Conservation (phyloP, 2,329 filamentous ascomycete genomes). For the Madurella fahalii region DNA sequence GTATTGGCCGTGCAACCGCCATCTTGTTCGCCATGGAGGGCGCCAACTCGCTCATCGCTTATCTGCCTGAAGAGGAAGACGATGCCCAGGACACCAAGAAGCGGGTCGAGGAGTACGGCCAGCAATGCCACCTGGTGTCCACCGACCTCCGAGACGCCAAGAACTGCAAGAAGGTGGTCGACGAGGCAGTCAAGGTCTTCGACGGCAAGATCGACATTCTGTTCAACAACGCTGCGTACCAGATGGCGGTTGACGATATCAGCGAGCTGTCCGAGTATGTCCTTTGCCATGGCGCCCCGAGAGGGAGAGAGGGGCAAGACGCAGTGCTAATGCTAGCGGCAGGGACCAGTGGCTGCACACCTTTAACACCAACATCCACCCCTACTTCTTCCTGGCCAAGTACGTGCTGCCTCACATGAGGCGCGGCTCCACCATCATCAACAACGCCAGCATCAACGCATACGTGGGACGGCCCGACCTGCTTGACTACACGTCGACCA, state of each 20-base stretch:
- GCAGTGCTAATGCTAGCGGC: not conserved
- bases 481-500: conserved; percentile 77
- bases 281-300: not conserved
- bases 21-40: conserved; percentile 79
- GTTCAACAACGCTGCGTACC: conserved; percentile 70
- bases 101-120: conserved; percentile 62
- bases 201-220: conserved; percentile 66
- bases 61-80: conserved; percentile 69
- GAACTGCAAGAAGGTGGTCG: conserved; percentile 66
- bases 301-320: too few relatives aligned
- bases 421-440: conserved; percentile 73
- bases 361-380: conserved; percentile 80
- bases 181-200: conserved; percentile 61
- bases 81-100: conserved; percentile 73
- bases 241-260: conserved; percentile 71
- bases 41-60: conserved; percentile 67
- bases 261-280: conserved; percentile 63
- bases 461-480: conserved; percentile 77
- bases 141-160: conserved; percentile 61
- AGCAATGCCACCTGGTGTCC: conserved; percentile 59
- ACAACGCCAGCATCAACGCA: conserved; percentile 79
- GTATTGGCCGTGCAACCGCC: conserved; percentile 72
- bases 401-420: conserved; percentile 72
- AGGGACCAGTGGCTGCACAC: conserved; percentile 76
- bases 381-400: conserved; percentile 77